phyloP scores from a whole-genome alignment of 208 protist species.

The Leishmania martiniquensis region DNA sequence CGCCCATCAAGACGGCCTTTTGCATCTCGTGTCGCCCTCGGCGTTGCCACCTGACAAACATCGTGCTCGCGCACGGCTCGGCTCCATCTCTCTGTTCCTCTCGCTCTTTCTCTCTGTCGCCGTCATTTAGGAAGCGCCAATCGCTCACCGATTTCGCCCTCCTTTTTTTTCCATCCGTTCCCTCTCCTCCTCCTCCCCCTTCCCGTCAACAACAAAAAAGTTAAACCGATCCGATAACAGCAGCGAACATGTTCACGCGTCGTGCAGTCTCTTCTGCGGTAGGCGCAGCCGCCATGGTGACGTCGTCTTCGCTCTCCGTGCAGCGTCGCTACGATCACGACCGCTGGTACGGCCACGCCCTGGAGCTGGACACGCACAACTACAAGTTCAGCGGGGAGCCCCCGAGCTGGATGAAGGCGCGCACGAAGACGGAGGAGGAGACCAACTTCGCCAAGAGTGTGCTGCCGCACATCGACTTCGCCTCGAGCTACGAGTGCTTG shows the following conservation, averaged over 20 bases:
- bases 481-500: constrained; percentile 82
- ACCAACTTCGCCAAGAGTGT: constrained; percentile 75
- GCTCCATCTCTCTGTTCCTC: too few species aligned
- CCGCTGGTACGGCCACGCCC: constrained; percentile 87
- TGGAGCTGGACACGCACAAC: constrained; percentile 85
- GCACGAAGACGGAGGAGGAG: constrained; percentile 80
- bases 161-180: neutral
- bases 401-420: constrained; percentile 73
- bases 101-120: neutral
- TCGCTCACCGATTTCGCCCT: neutral
- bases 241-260: constrained; percentile 54
- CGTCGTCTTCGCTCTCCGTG: constrained; percentile 35
- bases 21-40: too few species aligned
- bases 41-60: too few species aligned
- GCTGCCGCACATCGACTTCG: constrained; percentile 85
- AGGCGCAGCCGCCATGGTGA: constrained; percentile 32
- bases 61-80: too few species aligned
- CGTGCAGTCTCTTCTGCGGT: constrained; percentile 49
- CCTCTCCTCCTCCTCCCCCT: neutral
- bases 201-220: neutral
- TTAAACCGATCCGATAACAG: neutral
- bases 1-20: too few species aligned
- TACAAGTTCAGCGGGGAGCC: constrained; percentile 88
- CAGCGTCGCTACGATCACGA: constrained; percentile 83
- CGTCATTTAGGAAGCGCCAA: neutral